Evolutionary conservation across 2,329 filamentous ascomycete species (phyloP), one percentile per base, ranked within the genome.

Genomic region (Daldinia sp.): DNA sequence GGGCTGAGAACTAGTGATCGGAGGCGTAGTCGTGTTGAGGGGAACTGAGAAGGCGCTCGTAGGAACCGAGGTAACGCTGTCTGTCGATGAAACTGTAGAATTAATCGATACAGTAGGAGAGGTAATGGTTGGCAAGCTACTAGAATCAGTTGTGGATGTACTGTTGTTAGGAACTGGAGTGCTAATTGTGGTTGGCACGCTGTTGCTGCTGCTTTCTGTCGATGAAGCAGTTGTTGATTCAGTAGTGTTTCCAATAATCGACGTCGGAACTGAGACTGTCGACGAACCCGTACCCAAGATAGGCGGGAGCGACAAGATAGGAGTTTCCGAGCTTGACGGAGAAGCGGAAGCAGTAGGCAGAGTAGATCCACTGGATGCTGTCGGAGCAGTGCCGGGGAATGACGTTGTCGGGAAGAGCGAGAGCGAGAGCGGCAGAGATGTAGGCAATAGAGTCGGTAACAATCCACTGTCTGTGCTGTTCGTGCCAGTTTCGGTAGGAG

Each of bases 241-340:
- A 11, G 70, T 72, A 29, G 61, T 57, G 34, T 71, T 72, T 49
- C 53, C 65, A 32, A 63, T 54, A 3, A 61, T 34, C 3, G 65
- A 62, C 8, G 61, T 47, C 6, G 63, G 50, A 25, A 47, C 48
- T 11, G 41, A 52, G 5, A 34, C 17, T 1, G 64, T 54, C 3
- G 59, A 61, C 13, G 65, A 57, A 29, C 59, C 56, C 3, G 61
- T 57, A 15, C 56, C 53, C 4, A 68, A 29, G 23, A 66, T 43
- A n/a, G 63, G 63, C 1, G 65, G 65, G 19, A 68, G 11, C 4
- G 62, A 59, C 19, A 68, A 15, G 5, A 68, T 6, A 7, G 63
- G 62, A 17, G 43, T 7, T n/a, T 54, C 48, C 4, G 65, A 56
- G 51, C 64, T 67, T 15, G 64, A 58, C 23, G 1, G 50, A 53